Evolutionary conservation across 176 grass and related monocot species (phyloP).

Genomic region (Triticum monococcum): DNA sequence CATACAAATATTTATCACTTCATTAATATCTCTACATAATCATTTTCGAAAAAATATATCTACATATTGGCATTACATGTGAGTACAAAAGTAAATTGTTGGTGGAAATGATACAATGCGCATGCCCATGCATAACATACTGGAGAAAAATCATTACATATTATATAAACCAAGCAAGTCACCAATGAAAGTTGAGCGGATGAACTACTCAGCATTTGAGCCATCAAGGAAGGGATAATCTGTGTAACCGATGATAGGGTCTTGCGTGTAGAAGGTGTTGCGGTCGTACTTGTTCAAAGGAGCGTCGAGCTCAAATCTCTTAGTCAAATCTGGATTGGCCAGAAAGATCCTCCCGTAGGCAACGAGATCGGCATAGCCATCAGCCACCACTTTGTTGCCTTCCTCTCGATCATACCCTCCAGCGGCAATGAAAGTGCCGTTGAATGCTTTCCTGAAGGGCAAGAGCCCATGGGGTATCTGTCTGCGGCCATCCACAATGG

Average conservation of each 20-base stretch:
- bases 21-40: background rate
- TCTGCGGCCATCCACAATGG: background rate
- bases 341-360: slow-evolving; percentile 34
- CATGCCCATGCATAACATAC: background rate
- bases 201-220: background rate
- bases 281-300: slow-evolving; percentile 27
- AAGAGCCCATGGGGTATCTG: slow-evolving; percentile 18
- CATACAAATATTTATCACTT: no score
- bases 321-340: slow-evolving; percentile 28
- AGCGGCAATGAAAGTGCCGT: slow-evolving; percentile 17
- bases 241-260: slow-evolving; percentile 28
- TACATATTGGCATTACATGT: no score
- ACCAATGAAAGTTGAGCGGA: background rate
- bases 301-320: background rate
- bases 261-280: slow-evolving; percentile 23
- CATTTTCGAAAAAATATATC: no score
- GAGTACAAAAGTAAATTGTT: no score
- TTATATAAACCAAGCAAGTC: background rate
- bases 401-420: slow-evolving; percentile 24
- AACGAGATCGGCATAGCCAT: slow-evolving; percentile 29
- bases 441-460: slow-evolving; percentile 7
- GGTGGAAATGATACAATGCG: background rate
- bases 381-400: slow-evolving; percentile 11
- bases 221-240: slow-evolving; percentile 27
- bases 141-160: background rate